phyloP scores from a whole-genome alignment of 805 yeast species.

The Jamesozyma spencerorum region DNA sequence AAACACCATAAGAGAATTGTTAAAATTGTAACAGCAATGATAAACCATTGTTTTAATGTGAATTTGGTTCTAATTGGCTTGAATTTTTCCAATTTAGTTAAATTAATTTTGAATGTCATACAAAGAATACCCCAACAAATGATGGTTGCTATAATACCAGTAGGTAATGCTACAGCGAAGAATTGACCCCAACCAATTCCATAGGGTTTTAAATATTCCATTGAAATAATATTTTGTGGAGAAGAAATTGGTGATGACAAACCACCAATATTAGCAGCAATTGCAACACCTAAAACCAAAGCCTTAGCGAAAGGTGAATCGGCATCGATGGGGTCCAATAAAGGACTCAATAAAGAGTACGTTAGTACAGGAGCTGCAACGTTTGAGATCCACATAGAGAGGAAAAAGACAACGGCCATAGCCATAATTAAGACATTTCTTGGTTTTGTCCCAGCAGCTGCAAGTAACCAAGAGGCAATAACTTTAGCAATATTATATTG shows the following conservation, averaged over 20 bases:
- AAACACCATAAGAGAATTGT: constrained; percentile 90
- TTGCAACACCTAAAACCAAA: constrained; percentile 78
- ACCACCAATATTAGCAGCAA: constrained; percentile 89
- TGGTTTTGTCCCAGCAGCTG: constrained; percentile 78
- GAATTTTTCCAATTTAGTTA: constrained; percentile 39
- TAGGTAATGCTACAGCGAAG: constrained; percentile 83
- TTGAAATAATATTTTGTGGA: constrained; percentile 89
- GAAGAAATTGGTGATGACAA: constrained; percentile 96
- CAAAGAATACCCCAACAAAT: constrained; percentile 62
- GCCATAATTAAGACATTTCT: constrained; percentile 63
- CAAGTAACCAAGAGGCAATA: constrained; percentile 74
- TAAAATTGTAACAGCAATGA: constrained; percentile 53
- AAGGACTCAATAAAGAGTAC: constrained; percentile 77
- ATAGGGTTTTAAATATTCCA: constrained; percentile 67
- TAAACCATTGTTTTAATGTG: constrained; percentile 63
- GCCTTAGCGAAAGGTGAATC: constrained; percentile 78
- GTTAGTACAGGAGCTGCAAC: constrained; percentile 95
- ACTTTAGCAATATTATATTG: constrained; percentile 83
- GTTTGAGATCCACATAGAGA: constrained; percentile 92
- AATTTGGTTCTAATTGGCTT: constrained; percentile 54
- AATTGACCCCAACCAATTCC: constrained; percentile 77
- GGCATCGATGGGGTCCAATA: constrained; percentile 67
- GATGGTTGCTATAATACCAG: constrained; percentile 51
- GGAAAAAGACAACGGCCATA: constrained; percentile 76
- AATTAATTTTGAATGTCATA: constrained; percentile 44